Evolutionary conservation across 1,284 basidiomycete genomes (phyloP).

Genomic region (Rhodotorula sp.): DNA sequence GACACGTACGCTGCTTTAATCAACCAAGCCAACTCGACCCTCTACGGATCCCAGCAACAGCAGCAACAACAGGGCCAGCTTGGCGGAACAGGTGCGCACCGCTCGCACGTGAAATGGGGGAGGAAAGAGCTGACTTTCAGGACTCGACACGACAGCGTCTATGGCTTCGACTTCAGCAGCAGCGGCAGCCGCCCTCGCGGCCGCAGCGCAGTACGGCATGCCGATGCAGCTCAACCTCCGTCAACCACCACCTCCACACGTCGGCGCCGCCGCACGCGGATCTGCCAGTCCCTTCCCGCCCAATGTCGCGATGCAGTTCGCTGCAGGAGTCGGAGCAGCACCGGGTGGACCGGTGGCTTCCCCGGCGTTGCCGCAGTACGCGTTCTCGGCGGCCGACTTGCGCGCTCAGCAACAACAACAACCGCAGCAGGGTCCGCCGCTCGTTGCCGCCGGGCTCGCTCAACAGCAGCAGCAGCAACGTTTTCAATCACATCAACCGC

Average conservation of each 20-base stretch:
- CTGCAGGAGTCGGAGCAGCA: too few species aligned
- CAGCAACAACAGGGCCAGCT: background rate
- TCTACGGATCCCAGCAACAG: background rate
- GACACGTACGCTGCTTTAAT: conserved; percentile 19
- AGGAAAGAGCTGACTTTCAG: too few species aligned
- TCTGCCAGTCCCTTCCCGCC: background rate
- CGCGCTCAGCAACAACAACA: background rate
- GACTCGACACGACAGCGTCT: too few species aligned
- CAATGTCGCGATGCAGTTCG: too few species aligned
- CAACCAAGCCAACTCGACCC: conserved; percentile 18
- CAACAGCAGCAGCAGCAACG: background rate
- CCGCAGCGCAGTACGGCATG: too few species aligned
- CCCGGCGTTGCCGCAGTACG: background rate
- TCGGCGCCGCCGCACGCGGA: background rate
- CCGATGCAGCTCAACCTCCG: too few species aligned
- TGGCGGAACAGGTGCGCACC: background rate
- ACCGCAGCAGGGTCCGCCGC: background rate
- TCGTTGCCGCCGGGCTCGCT: background rate
- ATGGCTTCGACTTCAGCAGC: too few species aligned
- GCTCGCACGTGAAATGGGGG: too few species aligned
- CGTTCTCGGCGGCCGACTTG: background rate
- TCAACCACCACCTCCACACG: too few species aligned
- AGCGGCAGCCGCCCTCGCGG: too few species aligned
- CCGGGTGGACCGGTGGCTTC: background rate
- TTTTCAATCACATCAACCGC: background rate